phyloP scores from a whole-genome alignment of 805 yeast species.

The Candida pseudofarinosa region DNA sequence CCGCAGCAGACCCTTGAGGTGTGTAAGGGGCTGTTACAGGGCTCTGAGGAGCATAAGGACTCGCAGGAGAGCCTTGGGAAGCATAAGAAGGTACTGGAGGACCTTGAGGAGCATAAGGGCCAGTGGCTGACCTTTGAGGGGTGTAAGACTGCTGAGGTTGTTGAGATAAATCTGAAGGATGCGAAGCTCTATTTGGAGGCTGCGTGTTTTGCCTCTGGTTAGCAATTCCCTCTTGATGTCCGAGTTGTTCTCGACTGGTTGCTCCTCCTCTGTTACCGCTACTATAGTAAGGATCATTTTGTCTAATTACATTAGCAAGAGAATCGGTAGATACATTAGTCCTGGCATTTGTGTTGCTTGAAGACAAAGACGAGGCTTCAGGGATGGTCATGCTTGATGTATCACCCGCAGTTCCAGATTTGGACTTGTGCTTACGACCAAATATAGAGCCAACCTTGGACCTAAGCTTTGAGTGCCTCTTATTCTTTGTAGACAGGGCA shows the following conservation, averaged over 20 bases:
- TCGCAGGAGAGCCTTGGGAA: background rate
- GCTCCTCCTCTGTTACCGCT: background rate
- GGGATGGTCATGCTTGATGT: constrained; percentile 22
- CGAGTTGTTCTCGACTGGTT: constrained; percentile 1
- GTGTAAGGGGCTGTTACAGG: background rate
- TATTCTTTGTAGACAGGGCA: constrained; percentile 6
- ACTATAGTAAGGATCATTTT: background rate
- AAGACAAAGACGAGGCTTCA: constrained; percentile 27
- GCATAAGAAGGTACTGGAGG: background rate
- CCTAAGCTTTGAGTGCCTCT: constrained; percentile 44
- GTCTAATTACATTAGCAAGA: constrained; percentile 1
- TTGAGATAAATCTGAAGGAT: background rate
- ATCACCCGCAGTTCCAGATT: constrained; percentile 7
- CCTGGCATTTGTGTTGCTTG: constrained; percentile 1
- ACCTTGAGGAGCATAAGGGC: background rate
- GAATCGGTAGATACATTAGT: constrained; percentile 7
- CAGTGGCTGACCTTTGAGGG: background rate
- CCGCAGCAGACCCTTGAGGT: background rate
- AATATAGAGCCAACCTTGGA: constrained; percentile 76
- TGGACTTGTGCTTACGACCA: constrained; percentile 48
- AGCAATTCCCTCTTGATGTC: background rate
- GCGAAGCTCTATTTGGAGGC: background rate
- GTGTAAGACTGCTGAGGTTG: background rate
- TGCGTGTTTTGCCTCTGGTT: background rate
- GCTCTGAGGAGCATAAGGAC: background rate